Conservation (phyloP, 129 eudicot species). For the Cynara cardunculus region DNA sequence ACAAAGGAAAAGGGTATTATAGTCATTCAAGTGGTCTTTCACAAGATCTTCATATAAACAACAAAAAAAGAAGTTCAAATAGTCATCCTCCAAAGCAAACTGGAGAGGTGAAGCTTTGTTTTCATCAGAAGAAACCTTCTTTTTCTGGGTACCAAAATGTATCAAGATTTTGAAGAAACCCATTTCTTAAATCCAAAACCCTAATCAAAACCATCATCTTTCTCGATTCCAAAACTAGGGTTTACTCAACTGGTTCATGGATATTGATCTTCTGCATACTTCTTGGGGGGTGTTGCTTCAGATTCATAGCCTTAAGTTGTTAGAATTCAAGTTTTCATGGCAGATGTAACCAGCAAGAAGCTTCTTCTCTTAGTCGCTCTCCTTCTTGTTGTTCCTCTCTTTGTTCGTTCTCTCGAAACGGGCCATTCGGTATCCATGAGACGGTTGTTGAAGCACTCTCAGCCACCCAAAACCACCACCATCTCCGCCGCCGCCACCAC, state of each 20-base stretch:
- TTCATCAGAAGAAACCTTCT: constrained; percentile 30
- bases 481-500: neutral
- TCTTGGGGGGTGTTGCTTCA: constrained; percentile 41
- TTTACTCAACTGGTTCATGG: constrained; percentile 53
- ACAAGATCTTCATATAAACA: constrained; percentile 38
- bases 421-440: neutral
- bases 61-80: constrained; percentile 13
- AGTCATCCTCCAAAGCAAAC: constrained; percentile 32
- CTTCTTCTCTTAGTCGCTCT: constrained; percentile 36
- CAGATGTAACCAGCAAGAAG: constrained; percentile 28
- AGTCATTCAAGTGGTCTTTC: constrained; percentile 22
- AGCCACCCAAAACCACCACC: constrained; percentile 11
- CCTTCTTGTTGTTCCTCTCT: constrained; percentile 32
- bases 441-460: constrained; percentile 21
- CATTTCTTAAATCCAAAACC: constrained; percentile 24
- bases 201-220: constrained; percentile 21
- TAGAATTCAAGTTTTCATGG: constrained; percentile 42
- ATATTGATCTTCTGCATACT: constrained; percentile 49
- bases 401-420: constrained; percentile 20
- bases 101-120: constrained; percentile 31
- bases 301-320: constrained; percentile 13
- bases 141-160: constrained; percentile 21
- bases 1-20: constrained; percentile 19
- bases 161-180: constrained; percentile 22
- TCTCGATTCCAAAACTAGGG: constrained; percentile 18